Conservation (phyloP, 2,329 filamentous ascomycete genomes). For the Gnomoniopsis sp. region DNA sequence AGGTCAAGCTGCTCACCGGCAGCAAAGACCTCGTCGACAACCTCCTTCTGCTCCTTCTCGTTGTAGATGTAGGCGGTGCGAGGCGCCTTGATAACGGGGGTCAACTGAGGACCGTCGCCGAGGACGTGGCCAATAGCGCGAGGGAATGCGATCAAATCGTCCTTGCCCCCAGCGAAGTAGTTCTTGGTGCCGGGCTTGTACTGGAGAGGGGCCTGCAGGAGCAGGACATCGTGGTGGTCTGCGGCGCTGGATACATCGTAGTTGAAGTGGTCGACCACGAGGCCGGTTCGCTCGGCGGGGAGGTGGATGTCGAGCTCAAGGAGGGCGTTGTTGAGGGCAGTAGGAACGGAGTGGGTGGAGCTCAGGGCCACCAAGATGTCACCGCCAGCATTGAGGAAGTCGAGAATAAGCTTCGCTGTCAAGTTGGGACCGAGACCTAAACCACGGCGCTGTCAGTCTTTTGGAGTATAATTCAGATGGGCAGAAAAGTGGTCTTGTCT, state of each 20-base stretch:
- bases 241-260: constrained; percentile 74
- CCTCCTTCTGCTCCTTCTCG: constrained; percentile 75
- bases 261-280: constrained; percentile 94
- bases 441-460: background rate
- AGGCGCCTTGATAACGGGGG: constrained; percentile 78
- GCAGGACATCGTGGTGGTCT: constrained; percentile 84
- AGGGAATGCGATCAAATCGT: constrained; percentile 72
- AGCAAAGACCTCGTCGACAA: constrained; percentile 78
- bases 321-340: constrained; percentile 73
- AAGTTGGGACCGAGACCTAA: constrained; percentile 82
- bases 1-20: constrained; percentile 80
- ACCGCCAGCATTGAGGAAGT: constrained; percentile 88
- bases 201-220: constrained; percentile 66
- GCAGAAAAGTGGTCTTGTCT: constrained; percentile 10
- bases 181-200: constrained; percentile 68
- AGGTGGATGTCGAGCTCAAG: constrained; percentile 85
- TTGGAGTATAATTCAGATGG: background rate
- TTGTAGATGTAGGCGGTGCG: constrained; percentile 90
- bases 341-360: constrained; percentile 65
- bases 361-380: constrained; percentile 88
- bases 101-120: constrained; percentile 72
- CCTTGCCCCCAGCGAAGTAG: constrained; percentile 65
- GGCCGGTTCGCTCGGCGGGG: constrained; percentile 77
- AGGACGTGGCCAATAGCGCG: constrained; percentile 77
- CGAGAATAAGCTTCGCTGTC: constrained; percentile 79